Conservation (phyloP, 1,284 basidiomycete genomes). For the Ceratobasidium sp. region DNA sequence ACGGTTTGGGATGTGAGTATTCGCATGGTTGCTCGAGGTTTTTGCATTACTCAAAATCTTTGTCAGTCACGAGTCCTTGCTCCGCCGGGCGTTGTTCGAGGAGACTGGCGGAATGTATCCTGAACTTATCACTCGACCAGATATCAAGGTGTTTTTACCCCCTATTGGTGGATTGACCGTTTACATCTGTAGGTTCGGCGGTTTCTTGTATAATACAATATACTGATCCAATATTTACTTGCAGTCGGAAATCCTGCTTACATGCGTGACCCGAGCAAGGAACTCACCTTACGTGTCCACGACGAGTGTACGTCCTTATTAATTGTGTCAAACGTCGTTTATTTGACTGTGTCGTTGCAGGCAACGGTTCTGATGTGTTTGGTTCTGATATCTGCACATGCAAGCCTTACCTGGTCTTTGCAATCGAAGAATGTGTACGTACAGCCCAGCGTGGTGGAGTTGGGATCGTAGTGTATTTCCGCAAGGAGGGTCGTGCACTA, state of each 20-base stretch:
- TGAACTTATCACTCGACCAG: constrained; percentile 93
- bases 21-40: background rate
- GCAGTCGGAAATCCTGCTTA: constrained; percentile 86
- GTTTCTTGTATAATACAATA: constrained; percentile 53
- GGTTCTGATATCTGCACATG: constrained; percentile 97
- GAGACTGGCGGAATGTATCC: constrained; percentile 98
- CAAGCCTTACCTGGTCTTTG: constrained; percentile 93
- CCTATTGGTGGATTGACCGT: constrained; percentile 94
- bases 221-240: background rate
- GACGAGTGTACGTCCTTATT: constrained; percentile 82
- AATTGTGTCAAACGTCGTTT: constrained; percentile 51
- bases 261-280: constrained; percentile 83
- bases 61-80: constrained; percentile 80
- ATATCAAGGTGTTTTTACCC: constrained; percentile 95
- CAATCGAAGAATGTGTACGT: constrained; percentile 94
- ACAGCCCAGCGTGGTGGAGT: constrained; percentile 90
- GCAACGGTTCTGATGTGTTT: constrained; percentile 89
- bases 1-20: constrained; percentile 86
- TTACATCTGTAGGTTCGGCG: constrained; percentile 80
- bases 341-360: constrained; percentile 56
- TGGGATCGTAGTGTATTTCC: constrained; percentile 94
- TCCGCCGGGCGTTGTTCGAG: constrained; percentile 92
- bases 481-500: constrained; percentile 92
- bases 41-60: constrained; percentile 12
- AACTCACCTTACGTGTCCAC: constrained; percentile 92